Evolutionary conservation across 495 filamentous ascomycete genomes (phyloP).

Genomic region (Podospora didyma): DNA sequence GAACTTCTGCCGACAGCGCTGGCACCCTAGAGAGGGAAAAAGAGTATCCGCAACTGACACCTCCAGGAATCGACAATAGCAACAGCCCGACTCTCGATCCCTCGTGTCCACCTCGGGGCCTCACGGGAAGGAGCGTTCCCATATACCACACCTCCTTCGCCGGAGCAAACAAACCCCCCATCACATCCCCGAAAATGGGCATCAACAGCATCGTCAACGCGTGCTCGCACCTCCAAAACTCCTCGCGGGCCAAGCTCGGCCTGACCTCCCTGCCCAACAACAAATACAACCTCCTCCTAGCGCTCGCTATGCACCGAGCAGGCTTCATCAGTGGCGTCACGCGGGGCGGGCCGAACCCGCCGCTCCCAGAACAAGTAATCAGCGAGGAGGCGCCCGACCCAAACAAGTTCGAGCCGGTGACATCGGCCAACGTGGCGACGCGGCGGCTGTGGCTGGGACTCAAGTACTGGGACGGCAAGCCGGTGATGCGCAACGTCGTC

Average conservation of each 20-base stretch:
- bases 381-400: constrained; percentile 13
- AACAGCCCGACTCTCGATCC: neutral
- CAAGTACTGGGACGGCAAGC: constrained; percentile 88
- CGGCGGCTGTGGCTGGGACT: constrained; percentile 85
- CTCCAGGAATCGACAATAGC: neutral
- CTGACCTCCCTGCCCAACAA: constrained; percentile 81
- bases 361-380: constrained; percentile 44
- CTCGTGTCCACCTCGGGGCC: neutral
- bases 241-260: constrained; percentile 76
- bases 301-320: constrained; percentile 71
- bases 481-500: constrained; percentile 68
- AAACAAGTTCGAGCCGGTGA: constrained; percentile 58
- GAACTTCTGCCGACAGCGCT: too few species aligned
- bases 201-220: constrained; percentile 74
- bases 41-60: too few species aligned
- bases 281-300: constrained; percentile 73
- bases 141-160: neutral
- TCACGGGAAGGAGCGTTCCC: neutral
- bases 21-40: too few species aligned
- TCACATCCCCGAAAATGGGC: constrained; percentile 59
- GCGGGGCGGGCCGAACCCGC: constrained; percentile 67
- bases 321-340: constrained; percentile 83
- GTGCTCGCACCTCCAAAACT: constrained; percentile 94
- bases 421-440: constrained; percentile 70
- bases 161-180: neutral